Conservation (phyloP, 2,329 filamentous ascomycete genomes). For the Intubia oerlemansii region DNA sequence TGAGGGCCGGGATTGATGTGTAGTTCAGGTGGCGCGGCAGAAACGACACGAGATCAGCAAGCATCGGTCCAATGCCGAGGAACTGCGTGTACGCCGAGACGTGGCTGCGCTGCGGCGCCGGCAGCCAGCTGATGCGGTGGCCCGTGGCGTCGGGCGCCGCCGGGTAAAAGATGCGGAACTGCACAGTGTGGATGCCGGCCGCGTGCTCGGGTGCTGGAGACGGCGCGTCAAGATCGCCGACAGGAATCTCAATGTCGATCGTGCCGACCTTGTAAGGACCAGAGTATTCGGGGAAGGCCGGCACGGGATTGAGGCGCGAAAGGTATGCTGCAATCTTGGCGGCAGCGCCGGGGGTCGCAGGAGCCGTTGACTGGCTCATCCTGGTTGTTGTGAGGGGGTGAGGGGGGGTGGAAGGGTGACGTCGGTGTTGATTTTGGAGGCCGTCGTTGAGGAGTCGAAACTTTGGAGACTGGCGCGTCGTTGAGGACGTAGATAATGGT, state of each 20-base stretch:
- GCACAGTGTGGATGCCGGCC: conserved; percentile 44
- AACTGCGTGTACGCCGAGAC: conserved; percentile 59
- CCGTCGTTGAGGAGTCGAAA: too few relatives aligned
- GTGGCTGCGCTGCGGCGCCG: conserved; percentile 52
- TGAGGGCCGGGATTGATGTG: conserved; percentile 48
- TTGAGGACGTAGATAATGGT: too few relatives aligned
- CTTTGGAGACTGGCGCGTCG: too few relatives aligned
- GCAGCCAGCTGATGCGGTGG: conserved; percentile 54
- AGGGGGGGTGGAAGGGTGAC: too few relatives aligned
- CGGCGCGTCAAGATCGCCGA: conserved; percentile 33
- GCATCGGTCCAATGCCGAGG: conserved; percentile 37
- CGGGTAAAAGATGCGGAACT: conserved; percentile 70
- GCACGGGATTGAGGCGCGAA: conserved; percentile 43
- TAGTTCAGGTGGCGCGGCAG: conserved; percentile 53
- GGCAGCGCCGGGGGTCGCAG: too few relatives aligned
- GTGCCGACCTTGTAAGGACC: conserved; percentile 64
- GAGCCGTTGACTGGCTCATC: too few relatives aligned
- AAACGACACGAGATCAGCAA: conserved; percentile 40
- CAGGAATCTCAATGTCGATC: conserved; percentile 60
- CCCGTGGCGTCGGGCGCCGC: conserved; percentile 29
- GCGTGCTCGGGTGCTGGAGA: conserved; percentile 30
- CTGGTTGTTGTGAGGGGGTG: too few relatives aligned
- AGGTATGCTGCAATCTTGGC: conserved; percentile 23
- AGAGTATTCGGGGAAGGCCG: conserved; percentile 52
- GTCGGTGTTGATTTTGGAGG: too few relatives aligned